Base-by-base conservation (phyloP, 805 yeast genomes). In the Zygoascus ofunaensis region DNA sequence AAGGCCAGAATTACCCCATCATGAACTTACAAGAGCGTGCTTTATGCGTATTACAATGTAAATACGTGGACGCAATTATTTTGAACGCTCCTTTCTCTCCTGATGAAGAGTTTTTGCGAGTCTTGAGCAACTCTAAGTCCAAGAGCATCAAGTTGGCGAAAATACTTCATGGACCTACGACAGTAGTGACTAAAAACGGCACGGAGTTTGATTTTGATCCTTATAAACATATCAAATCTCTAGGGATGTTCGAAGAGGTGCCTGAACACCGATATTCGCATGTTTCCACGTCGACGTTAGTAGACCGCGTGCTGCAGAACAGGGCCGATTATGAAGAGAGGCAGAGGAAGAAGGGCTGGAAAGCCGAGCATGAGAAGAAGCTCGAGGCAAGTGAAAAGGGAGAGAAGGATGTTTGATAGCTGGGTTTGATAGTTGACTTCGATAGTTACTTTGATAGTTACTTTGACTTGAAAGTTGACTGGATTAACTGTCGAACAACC, bases 11-110 rank as follows among this genome's bases (percentile, higher is more conserved):
- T 53, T 77, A 77, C 56, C 94, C 95, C 22, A 78, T 87, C 34
- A 92, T 92, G 97, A 87, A 84, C 55, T 55, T 84, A 17, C 76
- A 82, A 48, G 97, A 92, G 62, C 74, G 97, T 48, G 73, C 89
- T 0, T 66, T 92, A 48, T 87, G 96, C 61, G 89, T 87, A 4
- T 66, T 92, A 55, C 96, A 90, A 62, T 87, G 96, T 63, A 73
- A 73, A 44, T 83, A 82, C 54, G 87, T 87, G 24, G 94, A 87
- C 58, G 87, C 83, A 1, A 69, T 87, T 2, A 68, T 92, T 0
- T 60, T 90, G 32, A 82, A 79, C 2, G 85, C 85, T 1, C 89
- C 90, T 15, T 71, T 69, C 50, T 52, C 51, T 3, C 79, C 82
- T 17, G 63, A 69, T 4, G 40, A 38, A 7, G 50, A 55, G 3